Conservation (phyloP, 345 rosid genomes). For the Arabis alpina region DNA sequence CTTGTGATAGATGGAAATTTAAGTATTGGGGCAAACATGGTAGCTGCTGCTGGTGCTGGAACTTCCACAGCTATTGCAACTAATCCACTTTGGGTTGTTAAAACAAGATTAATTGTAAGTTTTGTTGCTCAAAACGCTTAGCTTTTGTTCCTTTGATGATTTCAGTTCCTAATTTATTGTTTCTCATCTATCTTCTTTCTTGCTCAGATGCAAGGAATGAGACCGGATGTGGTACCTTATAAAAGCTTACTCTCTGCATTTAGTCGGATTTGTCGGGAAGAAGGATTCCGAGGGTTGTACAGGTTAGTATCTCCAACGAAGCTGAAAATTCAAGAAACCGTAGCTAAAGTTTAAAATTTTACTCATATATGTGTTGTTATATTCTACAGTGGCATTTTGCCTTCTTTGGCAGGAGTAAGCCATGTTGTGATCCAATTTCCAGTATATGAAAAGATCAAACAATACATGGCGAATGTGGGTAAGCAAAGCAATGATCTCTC, state of each 20-base stretch:
- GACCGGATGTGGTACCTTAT: constrained; percentile 66
- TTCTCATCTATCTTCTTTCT: background rate
- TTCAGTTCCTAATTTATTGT: background rate
- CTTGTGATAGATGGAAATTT: constrained; percentile 57
- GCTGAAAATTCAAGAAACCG: background rate
- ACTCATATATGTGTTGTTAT: background rate
- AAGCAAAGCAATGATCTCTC: constrained; percentile 29
- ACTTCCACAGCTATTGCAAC: constrained; percentile 84
- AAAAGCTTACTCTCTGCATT: constrained; percentile 64
- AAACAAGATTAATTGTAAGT: constrained; percentile 79
- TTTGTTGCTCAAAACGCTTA: background rate
- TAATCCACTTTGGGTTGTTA: constrained; percentile 96
- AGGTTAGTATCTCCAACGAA: constrained; percentile 51
- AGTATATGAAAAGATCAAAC: constrained; percentile 73
- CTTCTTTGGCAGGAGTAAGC: constrained; percentile 79
- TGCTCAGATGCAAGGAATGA: constrained; percentile 60
- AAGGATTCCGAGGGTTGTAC: constrained; percentile 73
- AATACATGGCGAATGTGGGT: constrained; percentile 62
- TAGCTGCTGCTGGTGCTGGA: constrained; percentile 97
- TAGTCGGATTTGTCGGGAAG: constrained; percentile 64
- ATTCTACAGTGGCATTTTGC: constrained; percentile 73
- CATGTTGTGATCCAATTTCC: constrained; percentile 93
- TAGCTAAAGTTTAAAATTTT: background rate
- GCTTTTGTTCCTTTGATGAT: background rate
- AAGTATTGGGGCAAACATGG: constrained; percentile 70